Evolutionary conservation across 345 rosid genomes (phyloP).

Genomic region (Brassica napus): DNA sequence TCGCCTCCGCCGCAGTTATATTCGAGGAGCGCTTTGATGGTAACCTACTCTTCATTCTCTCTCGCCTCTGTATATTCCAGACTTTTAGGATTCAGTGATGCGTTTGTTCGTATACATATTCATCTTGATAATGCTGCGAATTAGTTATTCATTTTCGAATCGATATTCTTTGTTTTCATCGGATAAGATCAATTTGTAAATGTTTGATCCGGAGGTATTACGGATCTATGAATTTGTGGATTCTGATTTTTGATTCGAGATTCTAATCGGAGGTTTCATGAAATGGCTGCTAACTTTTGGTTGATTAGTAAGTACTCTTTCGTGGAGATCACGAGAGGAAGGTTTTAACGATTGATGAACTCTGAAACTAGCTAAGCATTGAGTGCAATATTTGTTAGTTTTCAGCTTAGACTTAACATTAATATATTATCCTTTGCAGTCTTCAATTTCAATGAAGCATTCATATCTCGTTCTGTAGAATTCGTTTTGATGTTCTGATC

Average conservation of each 20-base stretch:
- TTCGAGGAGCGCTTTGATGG: slow-evolving; percentile 96
- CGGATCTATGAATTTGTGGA: slow-evolving; percentile 25
- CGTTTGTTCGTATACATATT: not conserved
- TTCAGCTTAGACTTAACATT: not conserved
- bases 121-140: slow-evolving; percentile 2
- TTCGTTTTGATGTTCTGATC: too few relatives aligned
- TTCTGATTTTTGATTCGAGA: not conserved
- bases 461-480: not conserved
- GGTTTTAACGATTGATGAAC: slow-evolving; percentile 7
- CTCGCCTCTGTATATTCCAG: not conserved
- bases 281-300: not conserved
- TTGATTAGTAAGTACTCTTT: not conserved
- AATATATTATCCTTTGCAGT: not conserved
- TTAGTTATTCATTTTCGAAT: slow-evolving; percentile 5
- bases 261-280: not conserved
- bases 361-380: slow-evolving; percentile 2
- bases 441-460: not conserved
- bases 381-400: slow-evolving; percentile 10
- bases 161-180: not conserved
- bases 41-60: slow-evolving; percentile 28
- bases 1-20: slow-evolving; percentile 67
- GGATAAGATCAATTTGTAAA: not conserved
- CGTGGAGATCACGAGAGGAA: not conserved
- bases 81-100: not conserved
- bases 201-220: not conserved